Evolutionary conservation across 371 early-diverging fungal genomes (phyloP).

Genomic region (Vairimorpha apis): DNA sequence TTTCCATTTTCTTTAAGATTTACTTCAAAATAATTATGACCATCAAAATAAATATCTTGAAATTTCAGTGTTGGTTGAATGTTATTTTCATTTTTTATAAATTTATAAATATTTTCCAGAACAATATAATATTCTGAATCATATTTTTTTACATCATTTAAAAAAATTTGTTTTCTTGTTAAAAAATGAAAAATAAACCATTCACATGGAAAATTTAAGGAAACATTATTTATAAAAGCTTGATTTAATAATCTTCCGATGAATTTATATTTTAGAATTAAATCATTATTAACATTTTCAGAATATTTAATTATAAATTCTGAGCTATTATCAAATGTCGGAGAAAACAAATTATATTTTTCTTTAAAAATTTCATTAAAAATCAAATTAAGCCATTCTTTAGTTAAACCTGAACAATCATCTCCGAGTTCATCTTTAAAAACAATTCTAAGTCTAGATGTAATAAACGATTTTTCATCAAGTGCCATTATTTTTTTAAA

Average conservation of each 20-base stretch:
- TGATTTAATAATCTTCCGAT: constrained; percentile 94
- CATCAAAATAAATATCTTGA: no score
- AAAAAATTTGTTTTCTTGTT: constrained; percentile 76
- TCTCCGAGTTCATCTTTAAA: constrained; percentile 93
- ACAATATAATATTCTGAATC: constrained; percentile 91
- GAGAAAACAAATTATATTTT: no score
- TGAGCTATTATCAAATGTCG: no score
- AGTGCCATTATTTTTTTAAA: constrained; percentile 51
- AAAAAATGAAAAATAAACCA: constrained; percentile 93
- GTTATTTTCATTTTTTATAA: no score
- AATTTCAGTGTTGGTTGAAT: no score
- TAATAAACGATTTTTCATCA: constrained; percentile 31
- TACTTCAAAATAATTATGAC: constrained; percentile 68
- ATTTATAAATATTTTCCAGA: no score
- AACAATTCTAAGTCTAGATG: constrained; percentile 75
- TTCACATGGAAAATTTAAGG: constrained; percentile 87
- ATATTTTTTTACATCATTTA: constrained; percentile 86
- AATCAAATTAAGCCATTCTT: constrained; percentile 93
- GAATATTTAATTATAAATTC: no score
- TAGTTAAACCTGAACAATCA: constrained; percentile 91
- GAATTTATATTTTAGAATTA: constrained; percentile 87
- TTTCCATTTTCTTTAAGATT: constrained; percentile 81
- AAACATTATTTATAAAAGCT: constrained; percentile 84
- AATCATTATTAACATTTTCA: constrained; percentile 86
- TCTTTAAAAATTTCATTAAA: constrained; percentile 94